Conservation (phyloP, 2,329 filamentous ascomycete species). For the Penicillium sp. region DNA sequence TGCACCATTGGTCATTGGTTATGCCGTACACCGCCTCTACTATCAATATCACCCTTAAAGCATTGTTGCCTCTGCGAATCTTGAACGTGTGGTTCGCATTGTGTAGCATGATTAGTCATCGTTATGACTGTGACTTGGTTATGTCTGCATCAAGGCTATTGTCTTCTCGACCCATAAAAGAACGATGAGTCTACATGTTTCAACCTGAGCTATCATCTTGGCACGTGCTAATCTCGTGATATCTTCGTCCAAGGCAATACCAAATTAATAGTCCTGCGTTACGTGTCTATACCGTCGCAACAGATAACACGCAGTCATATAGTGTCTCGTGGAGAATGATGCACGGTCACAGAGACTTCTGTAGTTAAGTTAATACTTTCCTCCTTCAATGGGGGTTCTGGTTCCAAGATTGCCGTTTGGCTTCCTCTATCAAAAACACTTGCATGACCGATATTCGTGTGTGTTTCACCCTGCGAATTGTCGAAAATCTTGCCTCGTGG, state of each 20-base stretch:
- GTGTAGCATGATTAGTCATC: no score
- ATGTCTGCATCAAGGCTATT: no score
- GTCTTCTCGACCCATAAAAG: no score
- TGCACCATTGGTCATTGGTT: not conserved
- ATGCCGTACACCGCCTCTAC: not conserved
- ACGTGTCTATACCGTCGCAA: not conserved
- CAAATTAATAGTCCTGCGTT: not conserved
- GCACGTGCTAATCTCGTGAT: not conserved
- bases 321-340: not conserved
- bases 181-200: no score
- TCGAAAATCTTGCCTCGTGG: slow-evolving; percentile 9
- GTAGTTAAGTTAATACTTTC: slow-evolving; percentile 16
- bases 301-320: not conserved
- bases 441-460: slow-evolving; percentile 11
- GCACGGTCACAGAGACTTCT: slow-evolving; percentile 14
- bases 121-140: no score
- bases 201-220: no score
- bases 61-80: not conserved
- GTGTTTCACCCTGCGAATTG: slow-evolving; percentile 10
- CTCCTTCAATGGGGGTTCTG: not conserved
- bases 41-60: no score
- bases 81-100: no score
- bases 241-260: not conserved
- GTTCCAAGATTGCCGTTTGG: slow-evolving; percentile 12
- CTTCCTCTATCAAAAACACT: slow-evolving; percentile 4